phyloP scores from a whole-genome alignment of 2,329 filamentous ascomycete species.

The Xylaria sp. region DNA sequence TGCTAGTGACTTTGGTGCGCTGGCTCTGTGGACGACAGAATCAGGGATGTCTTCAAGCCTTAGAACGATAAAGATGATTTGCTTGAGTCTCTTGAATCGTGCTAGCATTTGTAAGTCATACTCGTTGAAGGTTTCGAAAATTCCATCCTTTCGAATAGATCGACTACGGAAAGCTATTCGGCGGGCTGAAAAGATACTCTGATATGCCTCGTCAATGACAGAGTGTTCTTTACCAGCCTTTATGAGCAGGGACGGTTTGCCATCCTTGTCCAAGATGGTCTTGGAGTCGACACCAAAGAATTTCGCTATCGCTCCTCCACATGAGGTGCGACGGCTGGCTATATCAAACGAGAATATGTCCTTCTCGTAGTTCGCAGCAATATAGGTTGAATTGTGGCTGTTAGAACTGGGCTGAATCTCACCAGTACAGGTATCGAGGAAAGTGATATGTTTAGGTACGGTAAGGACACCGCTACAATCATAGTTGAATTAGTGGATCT shows the following conservation, averaged over 20 bases:
- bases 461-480: background rate
- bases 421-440: background rate
- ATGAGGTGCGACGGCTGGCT: background rate
- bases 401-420: background rate
- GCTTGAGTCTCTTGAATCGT: constrained; percentile 13
- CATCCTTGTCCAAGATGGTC: too few species aligned
- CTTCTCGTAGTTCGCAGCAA: constrained; percentile 2
- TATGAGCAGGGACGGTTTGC: background rate
- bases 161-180: background rate
- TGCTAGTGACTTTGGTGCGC: background rate
- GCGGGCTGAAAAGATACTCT: constrained; percentile 15
- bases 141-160: too few species aligned
- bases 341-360: background rate
- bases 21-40: background rate
- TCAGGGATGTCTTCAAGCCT: background rate
- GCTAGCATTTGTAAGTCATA: constrained; percentile 1
- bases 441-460: background rate
- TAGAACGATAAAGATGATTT: background rate
- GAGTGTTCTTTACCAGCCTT: background rate
- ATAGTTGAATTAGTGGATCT: background rate
- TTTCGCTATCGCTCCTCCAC: background rate
- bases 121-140: constrained; percentile 1
- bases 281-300: background rate
- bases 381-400: background rate
- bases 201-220: background rate